Percentiles rank a stretch among this genome's conserved stretches.
Evolutionary conservation across 129 eudicot genomes (phyloP).

Genomic region (Chrysanthemum seticuspe): DNA sequence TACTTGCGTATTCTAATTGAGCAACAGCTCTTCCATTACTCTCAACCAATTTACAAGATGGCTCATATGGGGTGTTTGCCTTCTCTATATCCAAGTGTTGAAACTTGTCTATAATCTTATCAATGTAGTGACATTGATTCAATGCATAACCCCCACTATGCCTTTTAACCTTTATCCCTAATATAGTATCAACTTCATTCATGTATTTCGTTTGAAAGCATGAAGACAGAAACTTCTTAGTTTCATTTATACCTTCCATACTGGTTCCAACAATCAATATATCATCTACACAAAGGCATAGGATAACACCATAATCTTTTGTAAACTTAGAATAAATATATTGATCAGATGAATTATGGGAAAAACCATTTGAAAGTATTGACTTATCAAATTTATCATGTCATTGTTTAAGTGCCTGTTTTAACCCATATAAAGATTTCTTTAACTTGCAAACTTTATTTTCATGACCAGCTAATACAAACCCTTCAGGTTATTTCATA

Average conservation of each 20-base stretch:
- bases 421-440: background rate
- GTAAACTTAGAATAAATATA: slow-evolving; percentile 1
- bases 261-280: background rate
- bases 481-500: too few relatives aligned
- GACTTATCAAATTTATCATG: background rate
- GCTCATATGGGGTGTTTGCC: too few relatives aligned
- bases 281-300: background rate
- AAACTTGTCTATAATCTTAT: too few relatives aligned
- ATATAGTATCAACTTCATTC: background rate
- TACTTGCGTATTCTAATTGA: background rate
- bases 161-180: too few relatives aligned
- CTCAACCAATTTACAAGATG: background rate
- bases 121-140: too few relatives aligned
- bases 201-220: background rate
- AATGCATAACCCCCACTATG: too few relatives aligned
- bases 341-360: background rate
- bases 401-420: background rate
- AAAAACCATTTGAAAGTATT: background rate
- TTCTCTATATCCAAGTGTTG: too few relatives aligned
- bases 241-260: background rate
- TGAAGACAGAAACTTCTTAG: background rate
- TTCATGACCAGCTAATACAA: background rate
- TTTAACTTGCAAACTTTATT: background rate
- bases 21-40: background rate
- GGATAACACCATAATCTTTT: background rate